phyloP scores from a whole-genome alignment of 2,329 filamentous ascomycete genomes.

The Gnomoniopsis sp. region DNA sequence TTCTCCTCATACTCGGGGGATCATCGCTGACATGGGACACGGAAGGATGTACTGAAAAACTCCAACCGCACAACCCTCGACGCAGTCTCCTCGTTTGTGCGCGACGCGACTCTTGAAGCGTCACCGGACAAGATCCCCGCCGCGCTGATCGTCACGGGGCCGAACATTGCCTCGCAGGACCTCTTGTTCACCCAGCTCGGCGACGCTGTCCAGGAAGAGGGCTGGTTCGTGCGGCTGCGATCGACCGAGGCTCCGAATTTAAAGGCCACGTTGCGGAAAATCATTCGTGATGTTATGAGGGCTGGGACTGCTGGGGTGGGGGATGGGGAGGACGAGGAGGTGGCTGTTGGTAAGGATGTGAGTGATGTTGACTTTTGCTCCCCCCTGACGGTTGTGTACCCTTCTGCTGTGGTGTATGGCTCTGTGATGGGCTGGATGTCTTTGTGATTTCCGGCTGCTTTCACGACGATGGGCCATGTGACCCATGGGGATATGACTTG shows the following conservation, averaged over 20 bases:
- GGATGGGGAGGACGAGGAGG: slow-evolving; percentile 49
- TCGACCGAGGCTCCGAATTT: slow-evolving; percentile 71
- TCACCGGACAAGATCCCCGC: slow-evolving; percentile 54
- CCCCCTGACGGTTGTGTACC: not conserved
- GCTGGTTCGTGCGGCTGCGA: slow-evolving; percentile 62
- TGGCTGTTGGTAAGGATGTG: slow-evolving; percentile 46
- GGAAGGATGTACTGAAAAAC: slow-evolving; percentile 56
- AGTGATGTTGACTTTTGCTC: slow-evolving; percentile 23
- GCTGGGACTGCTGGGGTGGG: slow-evolving; percentile 42
- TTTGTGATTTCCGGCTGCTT: not conserved
- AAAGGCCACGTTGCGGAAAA: slow-evolving; percentile 68
- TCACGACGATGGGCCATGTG: not conserved
- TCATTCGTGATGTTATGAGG: slow-evolving; percentile 65
- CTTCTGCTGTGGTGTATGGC: not conserved
- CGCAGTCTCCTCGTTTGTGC: slow-evolving; percentile 55
- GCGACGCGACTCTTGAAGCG: slow-evolving; percentile 30
- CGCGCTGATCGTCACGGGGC: slow-evolving; percentile 72
- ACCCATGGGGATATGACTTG: not conserved
- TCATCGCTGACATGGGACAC: no score
- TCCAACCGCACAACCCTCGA: slow-evolving; percentile 60
- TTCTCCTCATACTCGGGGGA: no score
- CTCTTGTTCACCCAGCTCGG: slow-evolving; percentile 70
- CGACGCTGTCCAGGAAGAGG: slow-evolving; percentile 34
- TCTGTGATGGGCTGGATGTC: not conserved
- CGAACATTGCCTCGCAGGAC: slow-evolving; percentile 73